Evolutionary conservation across 2,329 filamentous ascomycete genomes (phyloP).

Genomic region (Bipolaris sorokiniana): DNA sequence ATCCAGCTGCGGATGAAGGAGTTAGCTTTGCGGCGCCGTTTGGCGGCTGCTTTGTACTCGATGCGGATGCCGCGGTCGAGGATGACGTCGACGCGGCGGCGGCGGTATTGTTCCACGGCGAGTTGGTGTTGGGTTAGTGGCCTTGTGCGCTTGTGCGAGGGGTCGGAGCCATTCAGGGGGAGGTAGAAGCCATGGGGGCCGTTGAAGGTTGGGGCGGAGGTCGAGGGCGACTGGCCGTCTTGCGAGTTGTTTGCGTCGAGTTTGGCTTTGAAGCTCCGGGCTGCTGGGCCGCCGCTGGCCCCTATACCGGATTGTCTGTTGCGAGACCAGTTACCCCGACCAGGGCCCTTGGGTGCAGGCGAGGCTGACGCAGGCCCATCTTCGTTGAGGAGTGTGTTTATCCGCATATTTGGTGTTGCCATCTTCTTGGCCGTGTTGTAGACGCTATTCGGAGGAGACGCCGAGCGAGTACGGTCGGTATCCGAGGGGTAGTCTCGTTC

Average conservation of each 20-base stretch:
- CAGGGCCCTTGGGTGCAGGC: slow-evolving; percentile 52
- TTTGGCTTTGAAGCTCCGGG: slow-evolving; percentile 46
- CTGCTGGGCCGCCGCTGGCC: slow-evolving; percentile 21
- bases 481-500: slow-evolving; percentile 51
- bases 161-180: slow-evolving; percentile 57
- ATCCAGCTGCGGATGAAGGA: slow-evolving; percentile 70
- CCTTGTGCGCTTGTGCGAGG: slow-evolving; percentile 63
- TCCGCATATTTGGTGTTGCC: slow-evolving; percentile 52
- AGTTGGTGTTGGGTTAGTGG: slow-evolving; percentile 83
- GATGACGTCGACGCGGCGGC: slow-evolving; percentile 80
- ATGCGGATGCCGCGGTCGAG: slow-evolving; percentile 75
- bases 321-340: slow-evolving; percentile 58
- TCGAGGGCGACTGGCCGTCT: slow-evolving; percentile 43
- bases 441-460: slow-evolving; percentile 50
- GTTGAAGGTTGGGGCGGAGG: slow-evolving; percentile 51
- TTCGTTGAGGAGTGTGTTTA: slow-evolving; percentile 57
- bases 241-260: slow-evolving; percentile 40
- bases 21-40: slow-evolving; percentile 67
- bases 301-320: slow-evolving; percentile 32
- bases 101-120: slow-evolving; percentile 78
- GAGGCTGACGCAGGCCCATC: slow-evolving; percentile 42
- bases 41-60: slow-evolving; percentile 68
- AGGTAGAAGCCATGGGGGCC: slow-evolving; percentile 60
- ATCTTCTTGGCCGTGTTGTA: slow-evolving; percentile 48
- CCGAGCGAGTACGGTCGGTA: slow-evolving; percentile 57